Conservation (phyloP, 805 yeast species). For the Torulaspora microellipsoides region DNA sequence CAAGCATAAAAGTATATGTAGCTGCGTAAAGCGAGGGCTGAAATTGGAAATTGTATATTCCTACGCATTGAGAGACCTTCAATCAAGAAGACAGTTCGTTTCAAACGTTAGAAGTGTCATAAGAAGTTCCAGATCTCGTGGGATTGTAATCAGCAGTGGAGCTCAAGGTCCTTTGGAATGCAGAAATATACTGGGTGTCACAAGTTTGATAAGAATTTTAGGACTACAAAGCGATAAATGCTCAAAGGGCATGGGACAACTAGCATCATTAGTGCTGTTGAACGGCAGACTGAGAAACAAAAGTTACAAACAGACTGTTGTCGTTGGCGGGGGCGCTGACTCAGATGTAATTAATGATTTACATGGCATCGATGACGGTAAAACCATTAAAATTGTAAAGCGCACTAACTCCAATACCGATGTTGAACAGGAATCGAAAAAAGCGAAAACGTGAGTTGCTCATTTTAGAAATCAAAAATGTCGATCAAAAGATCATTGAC, state of each 20-base stretch:
- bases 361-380: slow-evolving; percentile 12
- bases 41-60: slow-evolving; percentile 74
- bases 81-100: slow-evolving; percentile 57
- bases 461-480: background rate
- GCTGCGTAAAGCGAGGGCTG: slow-evolving; percentile 79
- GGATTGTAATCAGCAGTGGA: slow-evolving; percentile 76
- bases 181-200: slow-evolving; percentile 66
- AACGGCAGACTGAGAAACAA: slow-evolving; percentile 70
- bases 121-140: slow-evolving; percentile 76
- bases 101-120: slow-evolving; percentile 69
- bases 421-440: slow-evolving; percentile 3
- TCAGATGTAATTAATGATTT: slow-evolving; percentile 29
- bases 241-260: slow-evolving; percentile 51
- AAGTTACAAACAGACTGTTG: slow-evolving; percentile 73
- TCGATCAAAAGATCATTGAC: background rate
- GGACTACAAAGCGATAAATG: slow-evolving; percentile 68
- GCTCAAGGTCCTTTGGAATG: slow-evolving; percentile 51
- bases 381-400: slow-evolving; percentile 25
- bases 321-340: slow-evolving; percentile 45
- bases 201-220: slow-evolving; percentile 57
- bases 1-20: slow-evolving; percentile 78
- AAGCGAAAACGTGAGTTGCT: slow-evolving; percentile 2
- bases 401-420: slow-evolving; percentile 6
- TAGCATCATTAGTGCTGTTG: slow-evolving; percentile 59
- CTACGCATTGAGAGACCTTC: slow-evolving; percentile 42